phyloP scores from a whole-genome alignment of 129 eudicot genomes.

The Centrapalus pauciflorus region DNA sequence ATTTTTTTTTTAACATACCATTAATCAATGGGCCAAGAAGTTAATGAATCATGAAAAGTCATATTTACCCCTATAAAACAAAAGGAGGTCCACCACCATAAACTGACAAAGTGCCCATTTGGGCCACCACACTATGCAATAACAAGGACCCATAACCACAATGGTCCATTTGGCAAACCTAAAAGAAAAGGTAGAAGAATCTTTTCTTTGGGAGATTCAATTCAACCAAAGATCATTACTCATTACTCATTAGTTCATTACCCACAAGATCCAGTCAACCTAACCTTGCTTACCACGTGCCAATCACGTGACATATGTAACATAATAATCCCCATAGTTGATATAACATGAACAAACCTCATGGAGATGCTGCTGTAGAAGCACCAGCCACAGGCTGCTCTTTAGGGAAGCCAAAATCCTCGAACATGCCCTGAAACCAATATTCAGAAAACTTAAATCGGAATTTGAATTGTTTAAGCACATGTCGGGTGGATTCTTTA shows the following conservation, averaged over 20 bases:
- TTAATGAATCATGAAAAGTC: constrained; percentile 12
- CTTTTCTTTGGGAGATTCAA: constrained; percentile 14
- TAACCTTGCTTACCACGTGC: constrained; percentile 20
- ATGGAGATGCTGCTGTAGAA: constrained; percentile 34
- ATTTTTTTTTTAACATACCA: too few species aligned
- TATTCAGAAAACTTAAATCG: not conserved
- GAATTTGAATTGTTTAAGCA: not conserved
- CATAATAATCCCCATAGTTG: constrained; percentile 3
- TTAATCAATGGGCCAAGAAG: constrained; percentile 13
- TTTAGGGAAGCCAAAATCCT: constrained; percentile 68
- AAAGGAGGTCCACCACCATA: constrained; percentile 20
- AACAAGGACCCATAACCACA: constrained; percentile 11
- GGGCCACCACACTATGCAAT: not conserved
- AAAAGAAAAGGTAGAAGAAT: not conserved
- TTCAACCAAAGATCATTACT: too few species aligned
- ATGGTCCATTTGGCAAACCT: constrained; percentile 17
- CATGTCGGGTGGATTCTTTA: not conserved
- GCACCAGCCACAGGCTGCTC: constrained; percentile 35
- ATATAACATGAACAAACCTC: constrained; percentile 8
- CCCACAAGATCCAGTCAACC: constrained; percentile 15
- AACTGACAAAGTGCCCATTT: not conserved
- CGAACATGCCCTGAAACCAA: constrained; percentile 64
- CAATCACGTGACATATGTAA: constrained; percentile 23
- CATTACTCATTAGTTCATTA: too few species aligned
- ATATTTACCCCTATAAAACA: constrained; percentile 19